A percentile compares a stretch with the other conserved stretches of the same genome.
phyloP scores from a whole-genome alignment of 2,329 filamentous ascomycete species.

The Seiridium unicorne region DNA sequence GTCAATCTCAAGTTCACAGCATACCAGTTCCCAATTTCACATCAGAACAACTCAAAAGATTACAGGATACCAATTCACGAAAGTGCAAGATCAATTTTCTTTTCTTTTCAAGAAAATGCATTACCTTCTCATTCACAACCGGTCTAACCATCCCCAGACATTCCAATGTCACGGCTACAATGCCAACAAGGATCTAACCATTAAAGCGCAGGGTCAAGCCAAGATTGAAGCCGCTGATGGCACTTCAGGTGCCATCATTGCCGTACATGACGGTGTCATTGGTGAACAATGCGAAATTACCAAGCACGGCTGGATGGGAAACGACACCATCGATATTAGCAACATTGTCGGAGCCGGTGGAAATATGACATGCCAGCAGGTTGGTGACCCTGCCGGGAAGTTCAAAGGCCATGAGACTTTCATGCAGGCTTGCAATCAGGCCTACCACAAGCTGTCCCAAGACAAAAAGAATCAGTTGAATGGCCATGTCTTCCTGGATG shows the following conservation, averaged over 20 bases:
- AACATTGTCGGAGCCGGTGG: conserved; percentile 37
- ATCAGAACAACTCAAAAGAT: too few relatives aligned
- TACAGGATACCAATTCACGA: neutral
- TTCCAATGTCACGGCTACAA: conserved; percentile 37
- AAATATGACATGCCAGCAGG: conserved; percentile 37
- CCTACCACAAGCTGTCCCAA: conserved; percentile 30
- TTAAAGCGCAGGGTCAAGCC: conserved; percentile 23
- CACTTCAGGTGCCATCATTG: conserved; percentile 36
- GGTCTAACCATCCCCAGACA: conserved; percentile 30
- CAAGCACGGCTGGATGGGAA: conserved; percentile 29
- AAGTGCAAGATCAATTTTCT: neutral
- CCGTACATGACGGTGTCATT: conserved; percentile 33
- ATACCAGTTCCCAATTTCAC: too few relatives aligned
- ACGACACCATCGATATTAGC: conserved; percentile 28
- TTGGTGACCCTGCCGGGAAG: conserved; percentile 28
- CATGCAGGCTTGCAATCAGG: conserved; percentile 35
- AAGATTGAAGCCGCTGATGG: conserved; percentile 29
- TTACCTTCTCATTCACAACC: conserved; percentile 32
- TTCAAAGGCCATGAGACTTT: conserved; percentile 35
- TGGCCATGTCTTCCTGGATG: conserved; percentile 27
- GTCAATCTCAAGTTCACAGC: too few relatives aligned
- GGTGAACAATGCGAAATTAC: conserved; percentile 39
- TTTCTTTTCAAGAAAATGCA: conserved; percentile 15
- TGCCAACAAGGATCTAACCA: conserved; percentile 29
- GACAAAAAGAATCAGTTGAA: conserved; percentile 30